phyloP scores from a whole-genome alignment of 2,329 filamentous ascomycete species.

The Madurella fahalii region DNA sequence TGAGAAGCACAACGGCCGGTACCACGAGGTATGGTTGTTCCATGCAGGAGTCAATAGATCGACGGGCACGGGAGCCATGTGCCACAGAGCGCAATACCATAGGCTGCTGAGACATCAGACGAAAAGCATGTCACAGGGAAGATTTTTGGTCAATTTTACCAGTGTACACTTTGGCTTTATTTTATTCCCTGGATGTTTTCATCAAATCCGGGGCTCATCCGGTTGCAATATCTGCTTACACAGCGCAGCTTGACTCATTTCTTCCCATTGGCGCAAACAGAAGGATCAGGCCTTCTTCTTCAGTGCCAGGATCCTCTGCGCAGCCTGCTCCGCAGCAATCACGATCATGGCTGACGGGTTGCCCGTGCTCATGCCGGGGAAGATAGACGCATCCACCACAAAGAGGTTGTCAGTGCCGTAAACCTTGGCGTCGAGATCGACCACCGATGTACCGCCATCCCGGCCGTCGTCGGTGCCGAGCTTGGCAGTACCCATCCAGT shows the following conservation, averaged over 20 bases:
- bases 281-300: background rate
- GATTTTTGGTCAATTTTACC: too few relatives aligned
- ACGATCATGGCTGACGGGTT: slow-evolving; percentile 66
- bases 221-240: background rate
- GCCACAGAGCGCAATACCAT: too few relatives aligned
- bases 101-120: too few relatives aligned
- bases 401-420: slow-evolving; percentile 66
- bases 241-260: background rate
- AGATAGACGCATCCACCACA: slow-evolving; percentile 64
- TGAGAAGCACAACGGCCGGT: too few relatives aligned
- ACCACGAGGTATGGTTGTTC: too few relatives aligned
- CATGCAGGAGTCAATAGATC: too few relatives aligned
- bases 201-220: background rate
- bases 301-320: slow-evolving; percentile 46
- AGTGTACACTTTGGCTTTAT: too few relatives aligned
- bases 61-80: too few relatives aligned
- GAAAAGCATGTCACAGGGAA: too few relatives aligned
- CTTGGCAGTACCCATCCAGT: slow-evolving; percentile 58
- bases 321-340: slow-evolving; percentile 59
- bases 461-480: slow-evolving; percentile 56
- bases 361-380: slow-evolving; percentile 64
- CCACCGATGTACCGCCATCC: slow-evolving; percentile 53
- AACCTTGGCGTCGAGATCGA: slow-evolving; percentile 60
- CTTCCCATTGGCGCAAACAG: background rate
- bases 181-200: too few relatives aligned